Conservation (phyloP, 2,329 filamentous ascomycete species). For the Paraconiothyrium sp. region DNA sequence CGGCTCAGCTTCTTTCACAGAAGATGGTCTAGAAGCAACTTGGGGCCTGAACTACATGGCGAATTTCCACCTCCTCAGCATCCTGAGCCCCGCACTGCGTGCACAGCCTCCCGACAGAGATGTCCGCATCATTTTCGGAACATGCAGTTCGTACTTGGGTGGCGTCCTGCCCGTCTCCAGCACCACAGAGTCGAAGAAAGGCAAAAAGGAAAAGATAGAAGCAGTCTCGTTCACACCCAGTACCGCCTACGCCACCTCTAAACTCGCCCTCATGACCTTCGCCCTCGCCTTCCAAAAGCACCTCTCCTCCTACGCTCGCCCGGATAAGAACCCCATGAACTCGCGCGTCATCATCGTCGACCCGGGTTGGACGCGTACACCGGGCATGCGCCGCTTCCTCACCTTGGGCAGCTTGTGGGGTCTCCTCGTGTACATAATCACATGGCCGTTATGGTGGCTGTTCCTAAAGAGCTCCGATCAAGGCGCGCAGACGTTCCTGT, state of each 20-base stretch:
- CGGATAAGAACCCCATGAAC: constrained; percentile 83
- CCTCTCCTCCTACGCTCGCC: constrained; percentile 81
- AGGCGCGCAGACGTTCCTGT: constrained; percentile 87
- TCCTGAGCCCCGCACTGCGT: constrained; percentile 87
- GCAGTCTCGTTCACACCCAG: constrained; percentile 54
- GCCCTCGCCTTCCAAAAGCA: constrained; percentile 93
- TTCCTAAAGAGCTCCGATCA: constrained; percentile 84
- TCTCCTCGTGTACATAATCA: constrained; percentile 76
- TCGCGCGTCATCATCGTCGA: constrained; percentile 87
- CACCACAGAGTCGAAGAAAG: constrained; percentile 60
- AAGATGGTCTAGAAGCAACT: constrained; percentile 84
- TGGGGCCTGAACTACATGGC: constrained; percentile 97
- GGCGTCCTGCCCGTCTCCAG: constrained; percentile 69
- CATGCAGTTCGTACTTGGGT: constrained; percentile 87
- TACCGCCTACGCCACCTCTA: constrained; percentile 59
- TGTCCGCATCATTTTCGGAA: constrained; percentile 85
- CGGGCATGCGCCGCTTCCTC: constrained; percentile 87
- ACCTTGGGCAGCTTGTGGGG: constrained; percentile 85
- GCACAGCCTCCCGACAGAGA: constrained; percentile 94
- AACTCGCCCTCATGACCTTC: constrained; percentile 86
- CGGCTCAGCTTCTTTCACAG: constrained; percentile 67
- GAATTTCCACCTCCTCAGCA: constrained; percentile 93
- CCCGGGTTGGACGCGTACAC: constrained; percentile 84
- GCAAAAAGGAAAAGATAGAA: constrained; percentile 58
- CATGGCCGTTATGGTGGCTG: constrained; percentile 86